These are phyloP conservation scores for Taxawa tesnikishii DNA, from an alignment of 2,329 filamentous ascomycete genomes.

Conservation along the genomic window DNA sequence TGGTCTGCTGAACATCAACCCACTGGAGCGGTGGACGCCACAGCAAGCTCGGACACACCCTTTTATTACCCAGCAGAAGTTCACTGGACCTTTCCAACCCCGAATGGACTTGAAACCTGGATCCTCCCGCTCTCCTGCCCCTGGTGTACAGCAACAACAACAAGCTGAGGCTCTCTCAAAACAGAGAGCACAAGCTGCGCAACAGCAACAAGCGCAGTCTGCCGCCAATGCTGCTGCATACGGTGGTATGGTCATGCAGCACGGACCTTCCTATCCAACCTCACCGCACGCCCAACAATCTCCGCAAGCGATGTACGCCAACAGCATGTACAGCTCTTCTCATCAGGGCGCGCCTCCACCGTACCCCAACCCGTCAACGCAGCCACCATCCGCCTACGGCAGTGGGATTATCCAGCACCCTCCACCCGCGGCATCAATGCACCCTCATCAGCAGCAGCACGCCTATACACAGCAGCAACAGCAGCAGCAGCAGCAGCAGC, in stretches of 20 bases:
- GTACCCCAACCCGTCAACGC: conserved; percentile 56
- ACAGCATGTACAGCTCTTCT: conserved; percentile 56
- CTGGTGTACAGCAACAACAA: conserved; percentile 89
- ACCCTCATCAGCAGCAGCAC: conserved; percentile 25
- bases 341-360: conserved; percentile 64
- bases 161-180: conserved; percentile 90
- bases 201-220: conserved; percentile 34
- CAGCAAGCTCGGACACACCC: conserved; percentile 95
- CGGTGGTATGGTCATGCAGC: conserved; percentile 42
- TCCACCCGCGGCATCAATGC: conserved; percentile 24
- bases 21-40: conserved; percentile 91
- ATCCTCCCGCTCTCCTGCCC: conserved; percentile 77
- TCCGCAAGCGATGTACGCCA: conserved; percentile 51
- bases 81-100: conserved; percentile 87
- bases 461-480: conserved; percentile 13
- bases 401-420: conserved; percentile 51
- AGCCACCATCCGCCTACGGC: conserved; percentile 44
- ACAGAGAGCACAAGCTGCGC: conserved; percentile 55
- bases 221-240: conserved; percentile 44
- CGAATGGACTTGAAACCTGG: conserved; percentile 93
- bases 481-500: conserved; percentile 44
- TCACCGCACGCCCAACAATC: conserved; percentile 14
- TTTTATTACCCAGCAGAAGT: conserved; percentile 98
- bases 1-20: conserved; percentile 85
- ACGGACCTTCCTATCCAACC: conserved; percentile 33